These are phyloP conservation scores for Phlyctochytrium bullatum DNA, from an alignment of 192 early-diverging fungal species.

Conservation along the genomic window DNA sequence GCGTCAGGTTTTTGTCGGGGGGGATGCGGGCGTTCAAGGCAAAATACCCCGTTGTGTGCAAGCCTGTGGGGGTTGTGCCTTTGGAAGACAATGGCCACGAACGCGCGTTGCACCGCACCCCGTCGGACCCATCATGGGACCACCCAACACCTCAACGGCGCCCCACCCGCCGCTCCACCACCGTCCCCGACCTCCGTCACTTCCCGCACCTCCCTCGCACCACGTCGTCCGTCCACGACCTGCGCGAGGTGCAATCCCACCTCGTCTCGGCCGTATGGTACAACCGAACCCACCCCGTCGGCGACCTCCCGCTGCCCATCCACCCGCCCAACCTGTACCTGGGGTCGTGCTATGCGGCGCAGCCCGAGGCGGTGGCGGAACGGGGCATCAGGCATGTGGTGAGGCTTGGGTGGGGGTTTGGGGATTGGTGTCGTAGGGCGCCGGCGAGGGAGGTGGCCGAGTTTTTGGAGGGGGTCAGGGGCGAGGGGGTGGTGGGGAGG, in stretches of 20 bases:
- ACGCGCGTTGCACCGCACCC: not conserved
- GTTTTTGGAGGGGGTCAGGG: not conserved
- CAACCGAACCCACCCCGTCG: slow-evolving; percentile 15
- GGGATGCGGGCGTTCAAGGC: not conserved
- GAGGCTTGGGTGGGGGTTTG: slow-evolving; percentile 45
- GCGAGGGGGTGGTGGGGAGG: not conserved
- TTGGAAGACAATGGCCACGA: not conserved
- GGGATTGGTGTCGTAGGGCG: slow-evolving; percentile 8
- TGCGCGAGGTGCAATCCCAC: slow-evolving; percentile 23
- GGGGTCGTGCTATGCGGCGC: slow-evolving; percentile 36
- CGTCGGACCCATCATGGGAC: not conserved
- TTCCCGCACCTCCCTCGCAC: slow-evolving; percentile 14
- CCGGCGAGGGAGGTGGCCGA: not conserved
- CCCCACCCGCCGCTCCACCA: not conserved
- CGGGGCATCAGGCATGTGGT: slow-evolving; percentile 39
- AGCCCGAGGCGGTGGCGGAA: slow-evolving; percentile 12
- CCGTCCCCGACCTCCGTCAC: slow-evolving; percentile 10
- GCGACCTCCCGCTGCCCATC: slow-evolving; percentile 37
- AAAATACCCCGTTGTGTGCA: not conserved
- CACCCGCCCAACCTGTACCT: slow-evolving; percentile 29
- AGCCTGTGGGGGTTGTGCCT: not conserved
- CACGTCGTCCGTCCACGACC: slow-evolving; percentile 18
- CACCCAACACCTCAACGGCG: not conserved
- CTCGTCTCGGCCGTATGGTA: slow-evolving; percentile 41
- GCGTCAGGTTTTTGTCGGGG: not conserved